Percentiles rank a stretch among this genome's conserved stretches.
Evolutionary conservation across 2,329 filamentous ascomycete genomes (phyloP).

Genomic region (Aureobasidium sp.): DNA sequence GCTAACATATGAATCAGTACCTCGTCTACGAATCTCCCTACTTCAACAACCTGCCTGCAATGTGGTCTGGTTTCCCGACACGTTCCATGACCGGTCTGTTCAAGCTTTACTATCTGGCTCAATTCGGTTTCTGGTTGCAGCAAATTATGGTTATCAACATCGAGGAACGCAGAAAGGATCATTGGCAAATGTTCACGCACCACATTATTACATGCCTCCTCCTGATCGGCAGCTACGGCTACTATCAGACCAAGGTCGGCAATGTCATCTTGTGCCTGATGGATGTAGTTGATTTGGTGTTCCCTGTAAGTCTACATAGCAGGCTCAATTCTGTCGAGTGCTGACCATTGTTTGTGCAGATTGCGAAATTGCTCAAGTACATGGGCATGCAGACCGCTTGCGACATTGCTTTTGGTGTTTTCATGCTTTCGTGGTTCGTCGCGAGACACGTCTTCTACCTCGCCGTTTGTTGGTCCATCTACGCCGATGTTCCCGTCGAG

Average conservation of each 20-base stretch:
- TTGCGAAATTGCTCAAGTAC: constrained; percentile 92
- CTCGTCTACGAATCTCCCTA: constrained; percentile 71
- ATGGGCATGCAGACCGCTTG: constrained; percentile 67
- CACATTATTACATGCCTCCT: constrained; percentile 84
- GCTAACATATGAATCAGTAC: constrained; percentile 50
- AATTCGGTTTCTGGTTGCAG: constrained; percentile 90
- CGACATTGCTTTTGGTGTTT: constrained; percentile 76
- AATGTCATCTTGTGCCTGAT: constrained; percentile 86
- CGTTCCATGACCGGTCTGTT: constrained; percentile 65
- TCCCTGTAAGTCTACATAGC: constrained; percentile 57
- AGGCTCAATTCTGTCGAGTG: not conserved
- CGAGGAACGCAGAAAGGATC: constrained; percentile 88
- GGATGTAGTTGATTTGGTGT: constrained; percentile 84
- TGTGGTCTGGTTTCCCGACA: constrained; percentile 82
- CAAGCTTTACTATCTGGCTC: constrained; percentile 85
- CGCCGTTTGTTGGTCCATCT: constrained; percentile 76
- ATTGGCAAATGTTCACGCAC: constrained; percentile 92
- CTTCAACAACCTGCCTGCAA: constrained; percentile 65
- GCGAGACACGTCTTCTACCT: constrained; percentile 77
- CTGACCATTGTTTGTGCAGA: constrained; percentile 42
- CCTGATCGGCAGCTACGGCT: constrained; percentile 75
- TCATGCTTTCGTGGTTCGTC: constrained; percentile 78
- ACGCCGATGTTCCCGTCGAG: constrained; percentile 53
- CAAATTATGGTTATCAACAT: constrained; percentile 92
- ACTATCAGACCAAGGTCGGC: constrained; percentile 79